Conservation (phyloP, 2,329 filamentous ascomycete genomes). For the Arthrobotrys sphaeroides region DNA sequence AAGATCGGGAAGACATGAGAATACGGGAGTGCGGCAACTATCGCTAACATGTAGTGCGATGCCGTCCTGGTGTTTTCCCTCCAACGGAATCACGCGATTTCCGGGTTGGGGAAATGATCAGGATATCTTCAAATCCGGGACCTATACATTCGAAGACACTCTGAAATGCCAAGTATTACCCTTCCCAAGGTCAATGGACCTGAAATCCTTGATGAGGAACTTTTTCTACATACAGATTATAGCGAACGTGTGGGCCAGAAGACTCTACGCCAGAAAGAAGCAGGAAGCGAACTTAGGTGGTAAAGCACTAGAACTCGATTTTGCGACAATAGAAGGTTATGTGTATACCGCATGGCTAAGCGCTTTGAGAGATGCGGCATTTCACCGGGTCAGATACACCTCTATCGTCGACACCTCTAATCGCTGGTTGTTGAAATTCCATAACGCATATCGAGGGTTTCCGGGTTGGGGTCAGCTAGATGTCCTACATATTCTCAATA, state of each 20-base stretch:
- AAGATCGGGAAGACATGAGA: too few relatives aligned
- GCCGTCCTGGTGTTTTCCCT: too few relatives aligned
- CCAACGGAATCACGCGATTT: too few relatives aligned
- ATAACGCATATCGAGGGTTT: neutral
- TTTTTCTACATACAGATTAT: neutral
- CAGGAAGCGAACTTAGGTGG: neutral
- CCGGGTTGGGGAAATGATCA: too few relatives aligned
- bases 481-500: neutral
- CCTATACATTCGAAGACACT: neutral
- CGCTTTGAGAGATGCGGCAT: neutral
- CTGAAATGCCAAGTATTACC: neutral
- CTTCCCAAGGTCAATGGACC: neutral
- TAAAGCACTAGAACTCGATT: neutral
- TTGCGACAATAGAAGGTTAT: neutral
- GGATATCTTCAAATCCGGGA: too few relatives aligned
- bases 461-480: neutral
- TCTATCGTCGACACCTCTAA: neutral
- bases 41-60: too few relatives aligned
- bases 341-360: neutral
- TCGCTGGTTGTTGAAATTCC: neutral
- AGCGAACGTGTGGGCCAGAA: neutral
- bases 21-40: too few relatives aligned
- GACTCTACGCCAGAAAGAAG: neutral
- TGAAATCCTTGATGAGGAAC: neutral
- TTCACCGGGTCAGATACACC: neutral